A percentile compares a stretch with the other conserved stretches of the same genome.
phyloP scores from a whole-genome alignment of 2,329 filamentous ascomycete genomes.

The Aspergillus jensenii region DNA sequence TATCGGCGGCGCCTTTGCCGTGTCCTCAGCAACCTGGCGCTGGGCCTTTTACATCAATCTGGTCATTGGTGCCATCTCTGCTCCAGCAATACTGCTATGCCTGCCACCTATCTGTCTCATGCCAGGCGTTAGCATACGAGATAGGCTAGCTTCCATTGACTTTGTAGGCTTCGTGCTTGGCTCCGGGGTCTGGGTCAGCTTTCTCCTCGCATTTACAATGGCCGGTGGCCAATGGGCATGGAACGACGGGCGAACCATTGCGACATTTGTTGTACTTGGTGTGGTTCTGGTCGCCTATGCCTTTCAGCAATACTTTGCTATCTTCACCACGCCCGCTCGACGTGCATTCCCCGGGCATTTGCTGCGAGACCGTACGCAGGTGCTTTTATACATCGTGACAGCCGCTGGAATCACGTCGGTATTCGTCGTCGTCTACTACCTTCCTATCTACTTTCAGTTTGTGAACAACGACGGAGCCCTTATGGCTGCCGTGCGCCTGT shows the following conservation, averaged over 20 bases:
- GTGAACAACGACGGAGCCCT: not conserved
- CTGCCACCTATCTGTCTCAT: not conserved
- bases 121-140: not conserved
- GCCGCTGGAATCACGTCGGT: not conserved
- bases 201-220: no score
- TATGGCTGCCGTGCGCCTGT: not conserved
- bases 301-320: no score
- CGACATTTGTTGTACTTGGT: no score
- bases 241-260: no score
- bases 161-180: not conserved
- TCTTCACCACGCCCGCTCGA: no score
- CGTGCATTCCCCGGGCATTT: not conserved
- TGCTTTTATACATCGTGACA: no score
- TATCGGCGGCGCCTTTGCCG: constrained; percentile 8
- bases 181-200: no score
- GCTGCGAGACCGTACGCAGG: not conserved
- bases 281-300: no score
- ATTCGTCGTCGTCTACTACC: not conserved
- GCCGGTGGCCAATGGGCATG: no score
- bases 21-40: constrained; percentile 14
- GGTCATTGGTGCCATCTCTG: not conserved
- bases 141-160: not conserved
- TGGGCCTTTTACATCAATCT: constrained; percentile 11
- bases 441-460: not conserved
- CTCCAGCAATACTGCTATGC: not conserved